Base-by-base conservation (phyloP, 768 basidiomycete genomes). In the Hortiboletus flavorubellus region DNA sequence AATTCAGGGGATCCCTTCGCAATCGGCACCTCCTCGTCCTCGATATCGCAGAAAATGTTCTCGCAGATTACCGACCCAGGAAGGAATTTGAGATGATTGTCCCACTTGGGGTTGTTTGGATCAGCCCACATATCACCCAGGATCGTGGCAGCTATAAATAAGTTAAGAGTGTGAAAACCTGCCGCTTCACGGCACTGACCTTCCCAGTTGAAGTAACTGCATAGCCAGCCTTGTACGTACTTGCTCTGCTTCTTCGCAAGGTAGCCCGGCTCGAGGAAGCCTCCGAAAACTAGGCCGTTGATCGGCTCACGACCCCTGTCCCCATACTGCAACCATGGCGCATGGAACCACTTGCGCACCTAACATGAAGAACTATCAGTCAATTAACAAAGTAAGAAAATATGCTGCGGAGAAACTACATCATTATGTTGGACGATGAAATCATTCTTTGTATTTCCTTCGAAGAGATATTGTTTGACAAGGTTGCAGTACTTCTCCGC, bases 201-300 rank as follows among this genome's bases (percentile, higher is more conserved):
- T 29, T 51, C 42, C 51, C 51, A 44, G 26, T 51, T 51, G 51
- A 52, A 52, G 35, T 45, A 52, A 14, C 43, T 52, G 42, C 51
- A 51, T 29, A 45, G 11, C 51, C 51, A 52, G 8, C n/a, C 35
- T 11, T 45, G 51, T 29, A 15, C 23, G 11, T 12, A n/a, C 5
- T 18, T 4, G 5, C 9, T 30, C 43, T 52, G 51, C 8, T 23
- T 8, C 42, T 30, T 18, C 7, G 51, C 43, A 30, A 45, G 43
- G 42, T 52, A 46, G 10, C 18, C 3, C 4, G 34, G n/a, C 8
- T 8, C 2, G 35, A 52, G 51, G 8, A 18, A 51, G 34, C 51
- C 42, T 29, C 51, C 51, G 37, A 51, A 52, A 5, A 5, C 9
- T n/a, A 52, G 26, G 2, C 51, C 51, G 8, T 45, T 52, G 42